Evolutionary conservation across 1,284 basidiomycete species (phyloP), one percentile per base, ranked within the genome.

Genomic region (Inonotus obliquus): DNA sequence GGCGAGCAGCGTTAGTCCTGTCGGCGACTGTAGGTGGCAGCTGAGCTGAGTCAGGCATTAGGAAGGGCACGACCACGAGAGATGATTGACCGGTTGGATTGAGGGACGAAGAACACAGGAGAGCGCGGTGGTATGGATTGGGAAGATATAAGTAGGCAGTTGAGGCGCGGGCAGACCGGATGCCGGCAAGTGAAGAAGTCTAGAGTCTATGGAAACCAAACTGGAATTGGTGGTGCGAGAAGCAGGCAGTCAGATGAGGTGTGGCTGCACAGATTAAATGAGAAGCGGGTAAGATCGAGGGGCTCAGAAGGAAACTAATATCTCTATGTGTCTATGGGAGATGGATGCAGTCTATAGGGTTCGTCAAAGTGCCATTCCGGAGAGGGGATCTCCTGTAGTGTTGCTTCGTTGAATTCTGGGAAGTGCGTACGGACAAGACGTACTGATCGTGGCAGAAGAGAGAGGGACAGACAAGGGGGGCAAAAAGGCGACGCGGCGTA

Each of bases 1-100:
- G 95, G 59, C 94, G 81, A 1, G 91, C 59, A 37, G 81, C 77
- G 59, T 77, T 71, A 72, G 87, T 87, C 65, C 87, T 86, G n/a
- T 57, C 32, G 9, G 59, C 53, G 73, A n/a, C n/a, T 35, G 35
- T 39, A 17, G 9, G 53, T 53, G 61, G 61, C 21, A 66, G 62
- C 21, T 38, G 44, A 19, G 45, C 23, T 6, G 55, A 38, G 29
- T 58, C 17, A n/a, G 41, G 41, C 41, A 44, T 44, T 41, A 21
- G 47, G 19, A 58, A 63, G 41, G 53, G 39, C 13, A 44, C 27
- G 21, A 48, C n/a, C 53, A 49, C 37, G 19, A 21, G 37, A 19
- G 51, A 17, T 54, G 52, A 32, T 2, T n/a, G 39, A 4, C 19
- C 7, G 27, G 49, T 25, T 35, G 49, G 38, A 38, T 17, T 41